Evolutionary conservation across 371 early-diverging fungal species (phyloP).

Genomic region (Mortierella sp.): DNA sequence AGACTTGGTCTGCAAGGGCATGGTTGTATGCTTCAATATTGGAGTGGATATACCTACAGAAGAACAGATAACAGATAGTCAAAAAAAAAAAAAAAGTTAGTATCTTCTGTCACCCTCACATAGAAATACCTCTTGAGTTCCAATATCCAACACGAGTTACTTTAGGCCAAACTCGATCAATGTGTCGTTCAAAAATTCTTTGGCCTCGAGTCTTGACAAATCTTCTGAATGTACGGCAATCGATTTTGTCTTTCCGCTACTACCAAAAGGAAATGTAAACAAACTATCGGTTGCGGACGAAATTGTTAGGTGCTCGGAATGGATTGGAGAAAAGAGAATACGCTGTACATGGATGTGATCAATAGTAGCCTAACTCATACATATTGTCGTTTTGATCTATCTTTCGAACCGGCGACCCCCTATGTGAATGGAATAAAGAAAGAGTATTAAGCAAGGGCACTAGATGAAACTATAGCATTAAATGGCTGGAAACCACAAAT

Average conservation of each 20-base stretch:
- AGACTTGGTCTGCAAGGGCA: slow-evolving; percentile 26
- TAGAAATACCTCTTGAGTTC: background rate
- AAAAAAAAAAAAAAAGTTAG: background rate
- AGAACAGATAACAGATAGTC: background rate
- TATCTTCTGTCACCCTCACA: background rate
- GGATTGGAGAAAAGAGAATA: too few relatives aligned
- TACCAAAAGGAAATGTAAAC: slow-evolving; percentile 46
- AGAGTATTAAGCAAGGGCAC: too few relatives aligned
- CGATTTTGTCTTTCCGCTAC: slow-evolving; percentile 35
- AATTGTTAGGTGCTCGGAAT: too few relatives aligned
- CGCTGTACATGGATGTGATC: too few relatives aligned
- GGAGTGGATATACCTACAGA: slow-evolving; percentile 23
- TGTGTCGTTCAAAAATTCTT: slow-evolving; percentile 69
- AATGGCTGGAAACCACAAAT: too few relatives aligned
- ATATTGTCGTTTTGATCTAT: too few relatives aligned
- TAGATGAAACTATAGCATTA: too few relatives aligned
- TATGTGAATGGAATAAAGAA: background rate
- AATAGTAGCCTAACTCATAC: too few relatives aligned
- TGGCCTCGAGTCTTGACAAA: slow-evolving; percentile 55
- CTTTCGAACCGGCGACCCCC: too few relatives aligned
- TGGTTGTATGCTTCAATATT: slow-evolving; percentile 29
- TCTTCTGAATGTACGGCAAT: slow-evolving; percentile 61
- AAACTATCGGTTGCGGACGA: slow-evolving; percentile 16
- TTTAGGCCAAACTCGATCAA: slow-evolving; percentile 68
- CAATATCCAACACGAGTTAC: slow-evolving; percentile 36